Percentiles rank a stretch among this genome's conserved stretches.
Conservation (phyloP, 441 rosid genomes). For the Corymbia citriodora region DNA sequence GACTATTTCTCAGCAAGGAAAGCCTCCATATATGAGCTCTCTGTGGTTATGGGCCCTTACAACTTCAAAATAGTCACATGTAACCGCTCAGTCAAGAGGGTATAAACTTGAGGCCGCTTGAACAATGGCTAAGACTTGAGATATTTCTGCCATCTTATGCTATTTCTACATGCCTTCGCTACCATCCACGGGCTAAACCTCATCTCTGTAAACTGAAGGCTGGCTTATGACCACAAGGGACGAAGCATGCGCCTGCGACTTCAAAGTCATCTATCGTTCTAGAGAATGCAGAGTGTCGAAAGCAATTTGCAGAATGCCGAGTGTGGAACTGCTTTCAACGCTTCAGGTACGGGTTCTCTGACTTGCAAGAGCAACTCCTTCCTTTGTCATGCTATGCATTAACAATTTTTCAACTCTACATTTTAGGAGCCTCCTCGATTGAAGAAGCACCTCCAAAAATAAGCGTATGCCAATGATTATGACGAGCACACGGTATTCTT, state of each 20-base stretch:
- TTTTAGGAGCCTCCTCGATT: not conserved
- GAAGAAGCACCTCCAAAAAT: not conserved
- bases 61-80: not conserved
- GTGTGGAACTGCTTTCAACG: not conserved
- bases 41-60: not conserved
- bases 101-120: not conserved
- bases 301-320: no score
- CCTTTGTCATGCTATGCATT: no score
- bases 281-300: not conserved
- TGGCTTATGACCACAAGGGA: not conserved
- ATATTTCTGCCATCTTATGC: not conserved
- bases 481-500: not conserved
- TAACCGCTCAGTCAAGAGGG: not conserved
- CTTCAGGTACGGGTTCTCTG: not conserved
- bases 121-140: not conserved
- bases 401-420: no score
- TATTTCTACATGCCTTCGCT: not conserved
- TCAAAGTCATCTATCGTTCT: not conserved
- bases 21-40: not conserved
- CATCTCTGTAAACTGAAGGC: not conserved
- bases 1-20: not conserved
- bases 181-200: not conserved
- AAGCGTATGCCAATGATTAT: not conserved
- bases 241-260: not conserved
- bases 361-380: not conserved